Base-by-base conservation (phyloP, 2,329 filamentous ascomycete species). In the Colletotrichum theobromicola region DNA sequence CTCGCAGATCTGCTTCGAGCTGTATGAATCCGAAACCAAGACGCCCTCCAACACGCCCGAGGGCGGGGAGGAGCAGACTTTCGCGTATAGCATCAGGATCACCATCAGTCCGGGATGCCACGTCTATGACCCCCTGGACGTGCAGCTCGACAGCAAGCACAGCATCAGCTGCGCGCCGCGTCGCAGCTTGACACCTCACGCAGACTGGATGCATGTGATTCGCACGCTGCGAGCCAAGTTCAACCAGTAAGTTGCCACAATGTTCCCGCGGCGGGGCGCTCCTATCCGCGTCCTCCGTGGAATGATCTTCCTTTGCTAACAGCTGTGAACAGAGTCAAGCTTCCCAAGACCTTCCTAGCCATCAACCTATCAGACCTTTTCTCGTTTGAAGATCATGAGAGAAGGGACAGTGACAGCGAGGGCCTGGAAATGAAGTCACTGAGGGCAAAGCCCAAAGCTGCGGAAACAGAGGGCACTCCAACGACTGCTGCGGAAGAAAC, bases 201-300 rank as follows among this genome's bases (percentile, higher is more conserved):
- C 93, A 46, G 95, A 99, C 83, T 99, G 97, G 96, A 96, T 97
- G 85, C 92, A 96, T 79, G 94, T 99, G n/a, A 94, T 99, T 78
- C 96, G 98, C 85, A 98, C 96, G 2, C 87, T 99, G 77, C 92
- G 96, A 77, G 96, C 94, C 64, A 98, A 98, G 80, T 98, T 99
- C 81, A 94, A 98, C 81, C 95, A 95, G 94, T 96, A 89, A 86
- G 93, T 88, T 73, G 34, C 57, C n/a, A 62, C 32, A 2, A 21
- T 13, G 10, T 21, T 21, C 57, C 57, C 30, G 57, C n/a, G 28
- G 18, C 30, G 30, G n/a, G 18, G 28, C 26, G 9, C 26, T 32
- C 13, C 8, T 62, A 8, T 9, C n/a, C 21, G 60, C 12, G 28
- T 26, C 13, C 24, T 30, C 24, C 10, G 18, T 32, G n/a, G 24